These are phyloP conservation scores for Melampsora larici-populina DNA, from an alignment of 1,284 basidiomycete genomes.

Conservation along the genomic window DNA sequence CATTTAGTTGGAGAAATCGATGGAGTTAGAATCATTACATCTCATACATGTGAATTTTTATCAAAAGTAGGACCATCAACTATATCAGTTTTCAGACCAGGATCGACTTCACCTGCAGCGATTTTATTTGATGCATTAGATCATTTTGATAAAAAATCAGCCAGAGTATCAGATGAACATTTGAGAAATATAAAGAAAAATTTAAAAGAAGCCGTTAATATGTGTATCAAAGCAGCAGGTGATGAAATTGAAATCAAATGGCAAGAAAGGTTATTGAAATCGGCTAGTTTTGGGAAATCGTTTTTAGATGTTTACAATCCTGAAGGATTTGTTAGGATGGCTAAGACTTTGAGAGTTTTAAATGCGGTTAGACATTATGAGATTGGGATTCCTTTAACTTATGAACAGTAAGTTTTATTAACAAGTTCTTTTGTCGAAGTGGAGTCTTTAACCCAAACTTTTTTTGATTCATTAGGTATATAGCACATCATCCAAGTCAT, in stretches of 20 bases:
- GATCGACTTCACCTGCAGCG: constrained; percentile 84
- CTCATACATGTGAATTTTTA: constrained; percentile 78
- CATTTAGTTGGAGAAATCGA: constrained; percentile 81
- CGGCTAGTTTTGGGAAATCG: constrained; percentile 88
- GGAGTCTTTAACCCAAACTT: not conserved
- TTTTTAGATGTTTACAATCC: constrained; percentile 91
- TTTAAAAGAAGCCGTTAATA: constrained; percentile 80
- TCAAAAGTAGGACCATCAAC: constrained; percentile 64
- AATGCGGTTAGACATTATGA: constrained; percentile 88
- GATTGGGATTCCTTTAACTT: constrained; percentile 88
- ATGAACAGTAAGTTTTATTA: constrained; percentile 67
- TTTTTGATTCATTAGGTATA: constrained; percentile 13
- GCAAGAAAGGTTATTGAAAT: constrained; percentile 81
- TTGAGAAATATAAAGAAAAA: constrained; percentile 83
- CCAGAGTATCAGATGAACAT: constrained; percentile 80
- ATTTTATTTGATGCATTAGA: constrained; percentile 82
- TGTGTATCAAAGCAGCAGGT: constrained; percentile 88
- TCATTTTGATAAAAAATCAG: constrained; percentile 74
- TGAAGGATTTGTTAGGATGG: constrained; percentile 83
- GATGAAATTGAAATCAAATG: constrained; percentile 84
- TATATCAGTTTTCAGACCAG: constrained; percentile 74
- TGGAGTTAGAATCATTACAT: constrained; percentile 75
- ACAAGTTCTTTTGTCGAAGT: constrained; percentile 50
- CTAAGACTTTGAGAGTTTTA: constrained; percentile 85
- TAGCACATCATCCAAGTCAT: constrained; percentile 50